Conservation (phyloP, 345 rosid species). For the Moringa oleifera region DNA sequence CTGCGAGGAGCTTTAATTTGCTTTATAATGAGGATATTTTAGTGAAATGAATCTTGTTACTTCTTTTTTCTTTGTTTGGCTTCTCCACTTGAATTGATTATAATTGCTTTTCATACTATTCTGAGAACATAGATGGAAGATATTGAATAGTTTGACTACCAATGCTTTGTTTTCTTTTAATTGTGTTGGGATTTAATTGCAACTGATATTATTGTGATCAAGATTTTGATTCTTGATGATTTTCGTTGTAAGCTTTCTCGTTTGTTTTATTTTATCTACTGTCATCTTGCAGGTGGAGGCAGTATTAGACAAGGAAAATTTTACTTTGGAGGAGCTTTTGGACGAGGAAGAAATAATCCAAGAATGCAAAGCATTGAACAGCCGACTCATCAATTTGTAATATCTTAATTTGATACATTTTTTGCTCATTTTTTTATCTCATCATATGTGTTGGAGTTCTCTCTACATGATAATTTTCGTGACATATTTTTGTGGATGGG, state of each 20-base stretch:
- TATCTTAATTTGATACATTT: not conserved
- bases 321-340: slow-evolving; percentile 92
- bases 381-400: slow-evolving; percentile 95
- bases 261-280: slow-evolving; percentile 9
- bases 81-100: too few species aligned
- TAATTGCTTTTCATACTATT: too few species aligned
- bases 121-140: not conserved
- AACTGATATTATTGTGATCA: not conserved
- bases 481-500: too few species aligned
- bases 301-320: slow-evolving; percentile 80
- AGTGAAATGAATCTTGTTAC: not conserved
- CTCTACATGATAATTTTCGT: too few species aligned
- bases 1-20: not conserved
- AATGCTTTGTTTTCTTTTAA: not conserved
- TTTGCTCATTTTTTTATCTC: slow-evolving; percentile 8
- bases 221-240: too few species aligned
- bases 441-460: not conserved
- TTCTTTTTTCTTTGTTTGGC: too few species aligned
- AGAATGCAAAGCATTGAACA: slow-evolving; percentile 98
- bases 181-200: not conserved
- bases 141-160: not conserved
- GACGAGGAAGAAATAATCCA: slow-evolving; percentile 99
- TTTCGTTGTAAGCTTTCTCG: too few species aligned
- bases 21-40: slow-evolving; percentile 1
- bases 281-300: slow-evolving; percentile 71